A percentile compares a stretch with the other conserved stretches of the same genome.
Evolutionary conservation across 331 rosid species (phyloP).

Genomic region (Quercus phellos): DNA sequence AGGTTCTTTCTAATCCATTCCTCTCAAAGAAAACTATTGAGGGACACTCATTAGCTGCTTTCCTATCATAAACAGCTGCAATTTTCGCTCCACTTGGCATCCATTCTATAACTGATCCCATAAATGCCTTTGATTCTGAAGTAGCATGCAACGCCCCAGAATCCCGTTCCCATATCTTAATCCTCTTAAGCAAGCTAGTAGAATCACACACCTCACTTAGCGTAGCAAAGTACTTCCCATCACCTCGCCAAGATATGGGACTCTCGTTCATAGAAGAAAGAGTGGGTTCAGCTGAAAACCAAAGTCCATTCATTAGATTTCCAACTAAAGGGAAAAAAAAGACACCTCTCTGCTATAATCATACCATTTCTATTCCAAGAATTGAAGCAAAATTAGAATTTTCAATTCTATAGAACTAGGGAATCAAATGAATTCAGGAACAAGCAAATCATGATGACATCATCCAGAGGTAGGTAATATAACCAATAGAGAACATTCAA

Average conservation of each 20-base stretch:
- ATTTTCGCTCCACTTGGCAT: constrained; percentile 97
- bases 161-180: constrained; percentile 88
- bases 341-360: too few relatives aligned
- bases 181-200: constrained; percentile 38
- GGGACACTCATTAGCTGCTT: constrained; percentile 57
- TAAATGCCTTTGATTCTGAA: constrained; percentile 59
- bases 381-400: too few relatives aligned
- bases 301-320: constrained; percentile 3
- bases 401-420: too few relatives aligned
- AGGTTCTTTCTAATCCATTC: constrained; percentile 84
- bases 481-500: background rate
- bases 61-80: constrained; percentile 69
- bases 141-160: constrained; percentile 69
- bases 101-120: constrained; percentile 79
- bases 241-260: constrained; percentile 88
- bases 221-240: constrained; percentile 85
- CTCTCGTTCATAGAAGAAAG: constrained; percentile 21
- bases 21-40: constrained; percentile 81
- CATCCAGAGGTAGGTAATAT: background rate
- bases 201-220: constrained; percentile 38
- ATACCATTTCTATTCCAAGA: too few relatives aligned
- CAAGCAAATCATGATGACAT: too few relatives aligned
- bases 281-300: constrained; percentile 53
- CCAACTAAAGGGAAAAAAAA: background rate
- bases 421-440: too few relatives aligned